Conservation (phyloP, 2,329 filamentous ascomycete genomes). For the Colletotrichum shisoi region DNA sequence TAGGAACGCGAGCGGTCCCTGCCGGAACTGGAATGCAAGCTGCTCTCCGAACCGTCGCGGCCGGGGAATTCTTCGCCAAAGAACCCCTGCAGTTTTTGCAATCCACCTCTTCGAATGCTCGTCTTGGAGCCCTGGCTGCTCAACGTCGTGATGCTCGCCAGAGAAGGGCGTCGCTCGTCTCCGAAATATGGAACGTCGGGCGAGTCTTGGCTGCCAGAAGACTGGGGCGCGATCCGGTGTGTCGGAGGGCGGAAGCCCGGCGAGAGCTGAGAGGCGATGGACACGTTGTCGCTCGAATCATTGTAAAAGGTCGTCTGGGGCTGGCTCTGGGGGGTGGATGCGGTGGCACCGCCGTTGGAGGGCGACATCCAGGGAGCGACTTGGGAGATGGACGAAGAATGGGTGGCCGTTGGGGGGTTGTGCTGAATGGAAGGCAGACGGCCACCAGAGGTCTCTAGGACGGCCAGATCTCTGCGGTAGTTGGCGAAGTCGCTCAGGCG, state of each 20-base stretch:
- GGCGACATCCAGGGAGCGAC: constrained; percentile 66
- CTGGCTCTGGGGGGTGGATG: constrained; percentile 42
- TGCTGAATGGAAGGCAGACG: constrained; percentile 67
- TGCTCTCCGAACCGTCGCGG: constrained; percentile 76
- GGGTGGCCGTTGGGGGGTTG: constrained; percentile 64
- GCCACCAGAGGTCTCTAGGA: constrained; percentile 68
- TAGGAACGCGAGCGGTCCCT: constrained; percentile 72
- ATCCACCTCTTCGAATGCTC: constrained; percentile 73
- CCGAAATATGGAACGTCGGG: constrained; percentile 67
- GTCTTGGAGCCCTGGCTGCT: constrained; percentile 85
- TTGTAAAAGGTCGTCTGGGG: constrained; percentile 71
- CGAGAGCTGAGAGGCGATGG: constrained; percentile 70
- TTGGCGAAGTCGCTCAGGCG: constrained; percentile 70
- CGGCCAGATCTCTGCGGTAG: constrained; percentile 75
- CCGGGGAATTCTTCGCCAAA: constrained; percentile 89
- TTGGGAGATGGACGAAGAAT: constrained; percentile 59
- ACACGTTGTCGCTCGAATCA: constrained; percentile 76
- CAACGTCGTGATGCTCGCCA: constrained; percentile 83
- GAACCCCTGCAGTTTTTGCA: constrained; percentile 87
- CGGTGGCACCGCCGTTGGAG: constrained; percentile 48
- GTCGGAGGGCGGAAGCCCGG: constrained; percentile 65
- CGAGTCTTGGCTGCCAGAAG: constrained; percentile 64
- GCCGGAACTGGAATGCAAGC: constrained; percentile 60
- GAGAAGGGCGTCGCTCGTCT: constrained; percentile 84
- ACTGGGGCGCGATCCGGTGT: constrained; percentile 47